Conservation (phyloP, 192 early-diverging fungal genomes). For the Neocallimastix lanati region DNA sequence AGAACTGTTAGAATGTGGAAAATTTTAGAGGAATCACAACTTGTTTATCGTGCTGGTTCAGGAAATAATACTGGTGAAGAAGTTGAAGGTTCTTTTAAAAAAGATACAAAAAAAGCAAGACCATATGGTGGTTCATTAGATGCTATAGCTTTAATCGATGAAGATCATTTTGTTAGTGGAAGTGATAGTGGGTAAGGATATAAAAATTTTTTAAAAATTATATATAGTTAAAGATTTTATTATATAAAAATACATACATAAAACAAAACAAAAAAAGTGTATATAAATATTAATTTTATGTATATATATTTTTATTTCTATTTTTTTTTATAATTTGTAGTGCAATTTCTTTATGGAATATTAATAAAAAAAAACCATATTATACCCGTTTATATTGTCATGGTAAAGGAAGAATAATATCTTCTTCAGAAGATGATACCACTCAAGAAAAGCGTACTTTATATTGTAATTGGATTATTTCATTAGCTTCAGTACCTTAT, state of each 20-base stretch:
- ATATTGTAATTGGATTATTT: slow-evolving; percentile 66
- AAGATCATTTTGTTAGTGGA: slow-evolving; percentile 80
- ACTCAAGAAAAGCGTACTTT: background rate
- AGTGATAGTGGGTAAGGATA: slow-evolving; percentile 57
- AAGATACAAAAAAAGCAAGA: slow-evolving; percentile 11
- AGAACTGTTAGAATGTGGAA: slow-evolving; percentile 84
- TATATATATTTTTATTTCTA: too few species aligned
- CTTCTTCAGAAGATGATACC: background rate
- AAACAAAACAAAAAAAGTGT: too few species aligned
- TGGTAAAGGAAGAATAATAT: slow-evolving; percentile 18
- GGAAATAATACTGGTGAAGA: slow-evolving; percentile 15
- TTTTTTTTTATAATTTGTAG: too few species aligned
- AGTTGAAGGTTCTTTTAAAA: slow-evolving; percentile 15
- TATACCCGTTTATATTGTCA: slow-evolving; percentile 60
- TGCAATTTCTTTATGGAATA: slow-evolving; percentile 81
- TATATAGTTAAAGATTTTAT: too few species aligned
- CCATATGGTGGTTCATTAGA: slow-evolving; percentile 40
- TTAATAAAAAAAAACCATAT: slow-evolving; percentile 79
- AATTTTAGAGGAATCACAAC: slow-evolving; percentile 80
- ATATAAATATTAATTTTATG: too few species aligned
- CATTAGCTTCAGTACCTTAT: slow-evolving; percentile 61
- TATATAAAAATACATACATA: too few species aligned
- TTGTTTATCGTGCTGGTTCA: slow-evolving; percentile 73
- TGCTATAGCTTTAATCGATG: slow-evolving; percentile 77
- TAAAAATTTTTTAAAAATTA: background rate